Conservation (phyloP, 2,329 filamentous ascomycete species). For the Curvularia hawaiiensis region DNA sequence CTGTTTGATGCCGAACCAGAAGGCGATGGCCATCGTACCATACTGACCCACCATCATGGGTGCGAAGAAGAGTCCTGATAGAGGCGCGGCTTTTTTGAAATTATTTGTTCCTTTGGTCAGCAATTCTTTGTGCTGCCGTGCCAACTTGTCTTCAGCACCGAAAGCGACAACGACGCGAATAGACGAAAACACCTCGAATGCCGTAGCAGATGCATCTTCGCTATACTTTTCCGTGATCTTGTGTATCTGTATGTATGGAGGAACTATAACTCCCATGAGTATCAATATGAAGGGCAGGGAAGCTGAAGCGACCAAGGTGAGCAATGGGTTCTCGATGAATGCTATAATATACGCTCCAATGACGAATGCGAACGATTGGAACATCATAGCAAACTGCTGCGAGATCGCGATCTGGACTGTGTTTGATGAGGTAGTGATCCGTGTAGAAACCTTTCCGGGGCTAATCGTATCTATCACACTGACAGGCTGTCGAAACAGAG, state of each 20-base stretch:
- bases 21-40: conserved; percentile 45
- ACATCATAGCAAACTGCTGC: conserved; percentile 57
- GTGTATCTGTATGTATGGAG: conserved; percentile 41
- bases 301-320: conserved; percentile 57
- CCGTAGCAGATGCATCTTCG: conserved; percentile 44
- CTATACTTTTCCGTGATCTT: conserved; percentile 39
- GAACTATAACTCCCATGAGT: conserved; percentile 36
- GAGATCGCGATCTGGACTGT: conserved; percentile 61
- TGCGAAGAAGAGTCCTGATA: conserved; percentile 43
- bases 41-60: conserved; percentile 45
- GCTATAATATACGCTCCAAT: conserved; percentile 52
- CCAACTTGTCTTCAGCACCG: conserved; percentile 45
- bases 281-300: conserved; percentile 49
- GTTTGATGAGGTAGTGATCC: conserved; percentile 60
- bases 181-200: conserved; percentile 48
- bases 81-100: conserved; percentile 35
- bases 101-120: conserved; percentile 37
- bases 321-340: conserved; percentile 58
- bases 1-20: conserved; percentile 48
- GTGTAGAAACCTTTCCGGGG: conserved; percentile 56
- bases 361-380: conserved; percentile 43
- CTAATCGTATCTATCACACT: conserved; percentile 56
- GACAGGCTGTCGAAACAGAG: conserved; percentile 57
- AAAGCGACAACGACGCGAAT: conserved; percentile 46
- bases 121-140: conserved; percentile 33